A percentile compares a stretch with the other conserved stretches of the same genome.
Conservation (phyloP, 306 rosid genomes). For the Lathyrus tuberosus region DNA sequence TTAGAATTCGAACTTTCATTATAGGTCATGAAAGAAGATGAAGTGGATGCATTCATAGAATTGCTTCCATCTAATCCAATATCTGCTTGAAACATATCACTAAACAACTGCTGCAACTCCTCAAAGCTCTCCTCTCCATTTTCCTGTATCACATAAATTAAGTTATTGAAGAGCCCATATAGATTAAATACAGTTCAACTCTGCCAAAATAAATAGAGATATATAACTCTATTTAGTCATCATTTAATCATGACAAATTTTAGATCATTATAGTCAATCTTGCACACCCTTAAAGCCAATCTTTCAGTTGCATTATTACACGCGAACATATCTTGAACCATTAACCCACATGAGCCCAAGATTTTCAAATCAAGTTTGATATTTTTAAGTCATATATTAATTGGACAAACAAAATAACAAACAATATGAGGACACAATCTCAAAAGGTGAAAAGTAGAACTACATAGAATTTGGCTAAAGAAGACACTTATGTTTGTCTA, state of each 20-base stretch:
- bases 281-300: too few relatives aligned
- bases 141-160: constrained; percentile 49
- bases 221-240: too few relatives aligned
- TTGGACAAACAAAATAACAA: background rate
- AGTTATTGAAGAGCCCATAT: too few relatives aligned
- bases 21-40: constrained; percentile 49
- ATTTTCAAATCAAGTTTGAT: too few relatives aligned
- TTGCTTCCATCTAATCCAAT: constrained; percentile 42
- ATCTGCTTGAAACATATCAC: constrained; percentile 74
- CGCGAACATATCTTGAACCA: too few relatives aligned
- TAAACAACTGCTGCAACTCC: constrained; percentile 78
- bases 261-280: too few relatives aligned
- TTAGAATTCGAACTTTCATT: constrained; percentile 54
- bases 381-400: too few relatives aligned
- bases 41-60: constrained; percentile 43
- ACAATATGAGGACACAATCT: background rate
- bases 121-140: constrained; percentile 81
- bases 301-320: too few relatives aligned
- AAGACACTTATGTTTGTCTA: constrained; percentile 22
- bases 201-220: too few relatives aligned
- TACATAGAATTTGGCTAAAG: constrained; percentile 42
- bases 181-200: too few relatives aligned
- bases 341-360: too few relatives aligned
- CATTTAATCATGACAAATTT: too few relatives aligned
- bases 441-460: constrained; percentile 20